Evolutionary conservation across 2,329 filamentous ascomycete genomes (phyloP).

Genomic region (Fusarium tuaranense): DNA sequence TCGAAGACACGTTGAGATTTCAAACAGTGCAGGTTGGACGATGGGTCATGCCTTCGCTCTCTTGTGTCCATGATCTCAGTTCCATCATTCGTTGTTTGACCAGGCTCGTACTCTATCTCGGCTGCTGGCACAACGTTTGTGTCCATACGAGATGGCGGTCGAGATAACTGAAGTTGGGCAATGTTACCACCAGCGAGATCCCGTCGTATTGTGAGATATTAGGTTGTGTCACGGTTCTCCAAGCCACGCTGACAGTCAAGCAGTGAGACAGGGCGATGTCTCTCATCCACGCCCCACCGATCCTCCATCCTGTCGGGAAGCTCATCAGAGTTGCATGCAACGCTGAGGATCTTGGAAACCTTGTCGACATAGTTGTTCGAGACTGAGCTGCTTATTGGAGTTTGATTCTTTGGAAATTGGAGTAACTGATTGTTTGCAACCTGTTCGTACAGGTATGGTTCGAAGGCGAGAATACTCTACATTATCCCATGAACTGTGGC

Average conservation of each 20-base stretch:
- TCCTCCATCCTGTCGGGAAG: constrained; percentile 20
- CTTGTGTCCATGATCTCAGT: constrained; percentile 2
- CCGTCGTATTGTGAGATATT: constrained; percentile 22
- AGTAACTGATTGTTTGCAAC: neutral
- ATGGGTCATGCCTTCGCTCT: neutral
- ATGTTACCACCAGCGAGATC: constrained; percentile 28
- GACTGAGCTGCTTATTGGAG: neutral
- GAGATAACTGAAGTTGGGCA: constrained; percentile 13
- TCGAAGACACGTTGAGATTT: neutral
- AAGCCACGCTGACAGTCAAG: constrained; percentile 26
- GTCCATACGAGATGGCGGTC: constrained; percentile 8
- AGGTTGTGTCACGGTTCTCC: constrained; percentile 19
- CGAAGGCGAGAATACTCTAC: neutral
- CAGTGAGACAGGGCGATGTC: constrained; percentile 17
- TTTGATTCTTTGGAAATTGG: neutral
- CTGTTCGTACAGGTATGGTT: neutral
- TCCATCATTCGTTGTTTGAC: constrained; percentile 20
- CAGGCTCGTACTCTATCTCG: constrained; percentile 22
- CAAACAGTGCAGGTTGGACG: constrained; percentile 1
- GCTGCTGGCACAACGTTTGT: constrained; percentile 25
- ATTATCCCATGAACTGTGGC: neutral
- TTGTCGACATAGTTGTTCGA: neutral
- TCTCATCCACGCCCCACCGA: constrained; percentile 11
- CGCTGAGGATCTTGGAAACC: constrained; percentile 4
- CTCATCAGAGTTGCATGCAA: constrained; percentile 10